Conservation (phyloP, 1,284 basidiomycete species). For the Trametes hirsuta region DNA sequence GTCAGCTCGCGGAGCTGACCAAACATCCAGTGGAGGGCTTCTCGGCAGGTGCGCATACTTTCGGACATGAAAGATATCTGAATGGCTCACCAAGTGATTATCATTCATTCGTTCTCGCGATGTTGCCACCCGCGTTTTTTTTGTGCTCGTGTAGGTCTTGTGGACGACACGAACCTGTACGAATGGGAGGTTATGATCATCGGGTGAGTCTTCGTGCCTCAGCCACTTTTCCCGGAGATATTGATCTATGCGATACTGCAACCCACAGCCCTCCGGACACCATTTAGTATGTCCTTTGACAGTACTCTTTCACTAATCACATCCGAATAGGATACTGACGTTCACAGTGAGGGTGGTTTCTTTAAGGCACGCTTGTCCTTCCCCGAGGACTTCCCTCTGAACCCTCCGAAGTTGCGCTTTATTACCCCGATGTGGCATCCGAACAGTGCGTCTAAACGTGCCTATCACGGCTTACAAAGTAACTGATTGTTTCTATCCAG, state of each 20-base stretch:
- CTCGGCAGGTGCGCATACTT: constrained; percentile 72
- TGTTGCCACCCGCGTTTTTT: neutral
- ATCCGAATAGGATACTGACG: neutral
- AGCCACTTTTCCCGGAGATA: constrained; percentile 22
- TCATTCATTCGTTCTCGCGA: neutral
- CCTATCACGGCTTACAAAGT: constrained; percentile 28
- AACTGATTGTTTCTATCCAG: constrained; percentile 43
- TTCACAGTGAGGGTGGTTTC: constrained; percentile 85
- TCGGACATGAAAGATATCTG: neutral
- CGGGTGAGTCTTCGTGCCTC: constrained; percentile 59
- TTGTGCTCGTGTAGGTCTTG: constrained; percentile 64
- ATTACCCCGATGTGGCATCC: constrained; percentile 99
- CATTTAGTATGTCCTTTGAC: constrained; percentile 65
- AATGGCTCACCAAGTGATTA: neutral
- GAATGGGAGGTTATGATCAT: constrained; percentile 96
- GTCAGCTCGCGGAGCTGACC: constrained; percentile 85
- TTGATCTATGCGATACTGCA: constrained; percentile 12
- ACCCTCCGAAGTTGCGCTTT: constrained; percentile 96
- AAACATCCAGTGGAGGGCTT: constrained; percentile 93
- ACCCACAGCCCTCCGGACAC: constrained; percentile 80
- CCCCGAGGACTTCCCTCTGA: constrained; percentile 88
- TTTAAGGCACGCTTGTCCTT: constrained; percentile 89
- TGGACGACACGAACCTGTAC: constrained; percentile 90
- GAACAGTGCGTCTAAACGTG: constrained; percentile 65
- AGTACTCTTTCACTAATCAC: neutral